Conservation (phyloP, 106 monocot genomes). For the Dendrobium nobile region DNA sequence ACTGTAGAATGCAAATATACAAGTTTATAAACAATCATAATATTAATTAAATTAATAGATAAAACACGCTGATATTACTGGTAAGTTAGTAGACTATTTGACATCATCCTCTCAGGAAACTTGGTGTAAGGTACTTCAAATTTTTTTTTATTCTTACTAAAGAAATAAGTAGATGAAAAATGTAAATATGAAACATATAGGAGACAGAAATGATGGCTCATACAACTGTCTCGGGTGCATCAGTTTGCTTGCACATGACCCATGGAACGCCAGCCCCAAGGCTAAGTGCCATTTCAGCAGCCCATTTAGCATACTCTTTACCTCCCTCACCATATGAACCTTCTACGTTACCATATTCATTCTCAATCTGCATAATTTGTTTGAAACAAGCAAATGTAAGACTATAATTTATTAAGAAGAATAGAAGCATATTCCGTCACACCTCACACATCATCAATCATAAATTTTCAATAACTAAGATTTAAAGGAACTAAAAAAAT, state of each 20-base stretch:
- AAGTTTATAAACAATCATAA: background rate
- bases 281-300: slow-evolving; percentile 73
- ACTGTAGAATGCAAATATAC: background rate
- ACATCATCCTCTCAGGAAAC: slow-evolving; percentile 1
- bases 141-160: background rate
- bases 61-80: background rate
- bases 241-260: slow-evolving; percentile 95
- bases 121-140: background rate
- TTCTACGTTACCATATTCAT: slow-evolving; percentile 97
- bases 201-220: slow-evolving; percentile 5
- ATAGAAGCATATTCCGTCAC: background rate
- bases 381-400: background rate
- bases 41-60: background rate
- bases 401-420: background rate
- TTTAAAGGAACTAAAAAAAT: too few species aligned
- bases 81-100: background rate
- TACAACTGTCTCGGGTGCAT: slow-evolving; percentile 91
- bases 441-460: too few species aligned
- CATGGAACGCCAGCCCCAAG: slow-evolving; percentile 81
- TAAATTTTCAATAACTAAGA: too few species aligned
- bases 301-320: slow-evolving; percentile 84
- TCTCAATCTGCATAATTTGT: slow-evolving; percentile 76
- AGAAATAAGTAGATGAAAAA: background rate
- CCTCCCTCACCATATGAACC: slow-evolving; percentile 68
- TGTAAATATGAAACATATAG: background rate